Conservation (phyloP, 2,329 filamentous ascomycete genomes). For the Rhinocladiella mackenziei region DNA sequence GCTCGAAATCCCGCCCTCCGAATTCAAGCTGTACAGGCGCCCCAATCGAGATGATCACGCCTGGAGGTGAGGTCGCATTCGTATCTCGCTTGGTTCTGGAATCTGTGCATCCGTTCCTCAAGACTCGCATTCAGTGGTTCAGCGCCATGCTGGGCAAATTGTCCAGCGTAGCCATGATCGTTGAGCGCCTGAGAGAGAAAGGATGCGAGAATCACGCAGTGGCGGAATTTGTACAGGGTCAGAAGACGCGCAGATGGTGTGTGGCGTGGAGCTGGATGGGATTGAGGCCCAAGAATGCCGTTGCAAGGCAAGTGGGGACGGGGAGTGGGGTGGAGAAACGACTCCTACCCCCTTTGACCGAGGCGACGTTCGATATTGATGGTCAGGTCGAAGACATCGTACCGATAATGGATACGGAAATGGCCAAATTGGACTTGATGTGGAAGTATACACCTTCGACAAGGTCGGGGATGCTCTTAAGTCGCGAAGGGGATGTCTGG, state of each 20-base stretch:
- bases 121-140: constrained; percentile 70
- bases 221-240: constrained; percentile 72
- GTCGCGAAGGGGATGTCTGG: constrained; percentile 69
- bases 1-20: constrained; percentile 63
- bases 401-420: constrained; percentile 31
- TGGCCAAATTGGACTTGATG: constrained; percentile 56
- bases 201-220: constrained; percentile 75
- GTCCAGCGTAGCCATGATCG: constrained; percentile 57
- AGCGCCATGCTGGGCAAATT: constrained; percentile 86
- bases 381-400: constrained; percentile 35
- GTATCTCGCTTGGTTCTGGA: constrained; percentile 67
- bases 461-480: constrained; percentile 58
- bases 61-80: constrained; percentile 74
- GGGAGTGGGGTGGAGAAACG: constrained; percentile 45
- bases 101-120: constrained; percentile 16
- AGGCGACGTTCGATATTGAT: constrained; percentile 41
- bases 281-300: constrained; percentile 58
- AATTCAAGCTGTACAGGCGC: constrained; percentile 70
- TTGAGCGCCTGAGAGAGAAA: constrained; percentile 53
- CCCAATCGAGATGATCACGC: constrained; percentile 77
- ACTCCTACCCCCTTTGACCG: constrained; percentile 51
- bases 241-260: constrained; percentile 77
- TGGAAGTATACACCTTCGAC: constrained; percentile 61
- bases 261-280: constrained; percentile 79
- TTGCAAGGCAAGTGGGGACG: constrained; percentile 34